Evolutionary conservation across 768 basidiomycete species (phyloP).

Genomic region (Lepiota venenata): DNA sequence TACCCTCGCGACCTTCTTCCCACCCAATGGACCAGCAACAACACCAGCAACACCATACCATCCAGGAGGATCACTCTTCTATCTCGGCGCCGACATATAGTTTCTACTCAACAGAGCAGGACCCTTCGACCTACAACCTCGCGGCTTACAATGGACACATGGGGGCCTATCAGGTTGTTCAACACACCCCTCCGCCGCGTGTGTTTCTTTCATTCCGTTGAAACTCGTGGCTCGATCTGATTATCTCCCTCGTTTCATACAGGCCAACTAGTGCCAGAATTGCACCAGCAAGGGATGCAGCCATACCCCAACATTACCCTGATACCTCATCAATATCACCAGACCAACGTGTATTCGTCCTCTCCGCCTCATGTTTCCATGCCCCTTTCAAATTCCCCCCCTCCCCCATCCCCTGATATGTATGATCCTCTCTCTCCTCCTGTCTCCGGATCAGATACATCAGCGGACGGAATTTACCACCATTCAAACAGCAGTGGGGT

Average conservation of each 20-base stretch:
- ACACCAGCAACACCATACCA: conserved; percentile 41
- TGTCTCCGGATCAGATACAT: conserved; percentile 87
- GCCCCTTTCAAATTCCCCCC: conserved; percentile 66
- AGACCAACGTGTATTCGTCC: conserved; percentile 52
- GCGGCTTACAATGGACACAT: conserved; percentile 50
- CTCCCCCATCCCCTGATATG: conserved; percentile 67
- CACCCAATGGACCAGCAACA: conserved; percentile 46
- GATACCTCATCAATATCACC: conserved; percentile 63
- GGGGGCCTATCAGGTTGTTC: conserved; percentile 55
- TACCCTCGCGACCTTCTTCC: conserved; percentile 32
- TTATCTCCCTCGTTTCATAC: conserved; percentile 51
- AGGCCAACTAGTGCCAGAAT: conserved; percentile 67
- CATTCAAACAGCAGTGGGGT: conserved; percentile 75
- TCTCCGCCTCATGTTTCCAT: conserved; percentile 68
- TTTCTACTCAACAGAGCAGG: conserved; percentile 33
- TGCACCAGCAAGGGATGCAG: conserved; percentile 48
- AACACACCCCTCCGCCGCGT: conserved; percentile 67
- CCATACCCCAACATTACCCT: conserved; percentile 59
- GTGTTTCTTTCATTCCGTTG: conserved; percentile 51
- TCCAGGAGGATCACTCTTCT: conserved; percentile 49
- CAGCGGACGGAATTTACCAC: conserved; percentile 79
- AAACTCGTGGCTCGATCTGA: conserved; percentile 62
- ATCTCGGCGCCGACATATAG: conserved; percentile 20
- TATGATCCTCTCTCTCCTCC: conserved; percentile 85
- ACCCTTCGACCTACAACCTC: conserved; percentile 47